Evolutionary conservation across 768 basidiomycete species (phyloP).

Genomic region (Nidularia sp.): DNA sequence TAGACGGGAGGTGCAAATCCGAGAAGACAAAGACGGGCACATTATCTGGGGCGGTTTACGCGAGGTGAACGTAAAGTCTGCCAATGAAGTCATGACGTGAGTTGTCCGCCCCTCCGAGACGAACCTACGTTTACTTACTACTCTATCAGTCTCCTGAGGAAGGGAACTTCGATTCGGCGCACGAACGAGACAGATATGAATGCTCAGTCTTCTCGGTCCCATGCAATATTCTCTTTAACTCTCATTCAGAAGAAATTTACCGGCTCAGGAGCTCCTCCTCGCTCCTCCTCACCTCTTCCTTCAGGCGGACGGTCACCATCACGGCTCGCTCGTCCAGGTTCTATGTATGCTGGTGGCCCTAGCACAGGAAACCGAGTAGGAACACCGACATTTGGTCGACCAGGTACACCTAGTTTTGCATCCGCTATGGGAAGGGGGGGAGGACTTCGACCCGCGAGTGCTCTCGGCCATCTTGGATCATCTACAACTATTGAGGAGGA

Average conservation of each 20-base stretch:
- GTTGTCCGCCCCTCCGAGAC: constrained; percentile 25
- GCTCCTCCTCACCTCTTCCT: constrained; percentile 76
- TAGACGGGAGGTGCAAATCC: constrained; percentile 86
- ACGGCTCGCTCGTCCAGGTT: constrained; percentile 79
- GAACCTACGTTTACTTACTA: constrained; percentile 6
- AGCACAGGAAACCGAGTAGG: constrained; percentile 49
- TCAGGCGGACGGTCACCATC: constrained; percentile 72
- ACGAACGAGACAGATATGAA: constrained; percentile 99
- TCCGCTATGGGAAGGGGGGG: constrained; percentile 69
- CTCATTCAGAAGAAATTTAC: constrained; percentile 86
- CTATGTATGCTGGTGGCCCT: constrained; percentile 50
- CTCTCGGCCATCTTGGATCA: constrained; percentile 69
- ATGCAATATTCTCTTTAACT: constrained; percentile 98
- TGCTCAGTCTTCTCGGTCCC: constrained; percentile 94
- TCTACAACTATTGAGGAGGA: constrained; percentile 51
- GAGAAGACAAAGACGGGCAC: constrained; percentile 94
- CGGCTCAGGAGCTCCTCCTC: constrained; percentile 65
- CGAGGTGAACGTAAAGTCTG: constrained; percentile 83
- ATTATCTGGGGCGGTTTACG: constrained; percentile 97
- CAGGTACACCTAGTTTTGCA: constrained; percentile 76
- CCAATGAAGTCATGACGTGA: constrained; percentile 89
- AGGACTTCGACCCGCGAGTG: constrained; percentile 70
- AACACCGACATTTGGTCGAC: constrained; percentile 76
- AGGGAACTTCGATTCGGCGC: constrained; percentile 85
- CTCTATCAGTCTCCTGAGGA: constrained; percentile 66